Conservation (phyloP, 2,329 filamentous ascomycete genomes). For the Diplocarpon mali region DNA sequence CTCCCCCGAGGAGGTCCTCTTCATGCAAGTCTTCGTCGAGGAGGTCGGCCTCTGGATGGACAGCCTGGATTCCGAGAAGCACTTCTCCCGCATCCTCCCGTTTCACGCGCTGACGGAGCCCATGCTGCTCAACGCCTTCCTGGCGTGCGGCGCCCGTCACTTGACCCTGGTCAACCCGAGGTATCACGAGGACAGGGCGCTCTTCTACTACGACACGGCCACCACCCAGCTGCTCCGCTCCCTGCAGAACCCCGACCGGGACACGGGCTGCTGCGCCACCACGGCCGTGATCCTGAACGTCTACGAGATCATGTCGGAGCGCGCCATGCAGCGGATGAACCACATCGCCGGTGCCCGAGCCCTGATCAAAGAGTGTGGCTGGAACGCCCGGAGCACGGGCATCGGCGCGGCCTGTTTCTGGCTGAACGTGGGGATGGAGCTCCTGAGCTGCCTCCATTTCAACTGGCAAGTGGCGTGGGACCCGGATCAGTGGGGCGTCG, state of each 20-base stretch:
- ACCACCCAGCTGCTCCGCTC: constrained; percentile 66
- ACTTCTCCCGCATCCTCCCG: constrained; percentile 77
- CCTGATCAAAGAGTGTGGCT: constrained; percentile 79
- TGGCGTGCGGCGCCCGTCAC: constrained; percentile 81
- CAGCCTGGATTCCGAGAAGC: constrained; percentile 71
- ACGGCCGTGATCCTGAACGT: constrained; percentile 83
- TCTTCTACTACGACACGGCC: constrained; percentile 77
- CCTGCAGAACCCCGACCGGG: constrained; percentile 73
- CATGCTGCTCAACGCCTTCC: constrained; percentile 79
- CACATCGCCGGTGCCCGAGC: constrained; percentile 79
- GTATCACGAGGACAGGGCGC: constrained; percentile 65
- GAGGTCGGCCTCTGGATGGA: constrained; percentile 94
- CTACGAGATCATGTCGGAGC: constrained; percentile 86
- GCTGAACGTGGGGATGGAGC: constrained; percentile 83
- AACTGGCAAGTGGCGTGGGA: constrained; percentile 85
- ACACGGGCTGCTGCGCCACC: constrained; percentile 74
- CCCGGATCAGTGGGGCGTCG: constrained; percentile 79
- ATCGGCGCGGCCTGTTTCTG: constrained; percentile 87
- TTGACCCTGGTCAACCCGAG: constrained; percentile 59
- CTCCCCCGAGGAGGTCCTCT: constrained; percentile 67
- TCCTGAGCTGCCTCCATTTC: constrained; percentile 78
- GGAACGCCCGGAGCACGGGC: constrained; percentile 69
- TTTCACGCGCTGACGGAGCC: constrained; percentile 72
- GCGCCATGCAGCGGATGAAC: constrained; percentile 69
- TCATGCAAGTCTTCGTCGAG: constrained; percentile 86